Conservation (phyloP, 2,329 filamentous ascomycete genomes). For the Fusarium sulawesiense region DNA sequence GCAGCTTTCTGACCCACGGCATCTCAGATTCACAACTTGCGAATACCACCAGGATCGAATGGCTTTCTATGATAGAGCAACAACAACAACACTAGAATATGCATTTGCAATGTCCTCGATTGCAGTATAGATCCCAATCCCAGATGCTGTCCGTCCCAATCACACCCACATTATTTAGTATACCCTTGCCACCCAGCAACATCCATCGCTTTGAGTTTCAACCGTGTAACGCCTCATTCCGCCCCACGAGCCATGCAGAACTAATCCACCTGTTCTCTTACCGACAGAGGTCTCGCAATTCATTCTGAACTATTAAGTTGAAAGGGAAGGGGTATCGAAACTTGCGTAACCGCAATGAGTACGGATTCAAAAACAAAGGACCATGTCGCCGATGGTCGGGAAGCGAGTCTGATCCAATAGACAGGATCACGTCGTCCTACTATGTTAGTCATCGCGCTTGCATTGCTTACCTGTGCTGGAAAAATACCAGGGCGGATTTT, state of each 20-base stretch:
- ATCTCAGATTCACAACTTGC: not conserved
- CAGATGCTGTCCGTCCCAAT: slow-evolving; percentile 10
- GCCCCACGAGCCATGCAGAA: slow-evolving; percentile 32
- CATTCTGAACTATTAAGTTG: slow-evolving; percentile 28
- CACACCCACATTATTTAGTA: slow-evolving; percentile 3
- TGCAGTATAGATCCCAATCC: slow-evolving; percentile 21
- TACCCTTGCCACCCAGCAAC: slow-evolving; percentile 8
- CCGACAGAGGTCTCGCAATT: slow-evolving; percentile 22
- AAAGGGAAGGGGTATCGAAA: slow-evolving; percentile 42
- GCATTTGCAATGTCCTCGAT: slow-evolving; percentile 6
- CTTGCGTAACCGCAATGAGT: slow-evolving; percentile 29
- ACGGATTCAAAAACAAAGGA: slow-evolving; percentile 23
- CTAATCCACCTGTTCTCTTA: slow-evolving; percentile 30
- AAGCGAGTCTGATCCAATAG: not conserved
- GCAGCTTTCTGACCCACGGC: not conserved
- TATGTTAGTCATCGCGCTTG: slow-evolving; percentile 30
- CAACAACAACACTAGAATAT: slow-evolving; percentile 8
- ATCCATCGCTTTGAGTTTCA: slow-evolving; percentile 24
- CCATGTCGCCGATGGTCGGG: slow-evolving; percentile 9
- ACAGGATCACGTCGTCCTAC: slow-evolving; percentile 29
- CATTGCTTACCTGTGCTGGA: slow-evolving; percentile 31
- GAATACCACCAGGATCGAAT: not conserved
- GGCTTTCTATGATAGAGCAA: slow-evolving; percentile 11
- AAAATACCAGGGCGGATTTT: not conserved
- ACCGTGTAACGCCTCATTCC: slow-evolving; percentile 38